These are phyloP conservation scores for Apiosordaria backusii DNA, from an alignment of 495 filamentous ascomycete species.

Conservation along the genomic window DNA sequence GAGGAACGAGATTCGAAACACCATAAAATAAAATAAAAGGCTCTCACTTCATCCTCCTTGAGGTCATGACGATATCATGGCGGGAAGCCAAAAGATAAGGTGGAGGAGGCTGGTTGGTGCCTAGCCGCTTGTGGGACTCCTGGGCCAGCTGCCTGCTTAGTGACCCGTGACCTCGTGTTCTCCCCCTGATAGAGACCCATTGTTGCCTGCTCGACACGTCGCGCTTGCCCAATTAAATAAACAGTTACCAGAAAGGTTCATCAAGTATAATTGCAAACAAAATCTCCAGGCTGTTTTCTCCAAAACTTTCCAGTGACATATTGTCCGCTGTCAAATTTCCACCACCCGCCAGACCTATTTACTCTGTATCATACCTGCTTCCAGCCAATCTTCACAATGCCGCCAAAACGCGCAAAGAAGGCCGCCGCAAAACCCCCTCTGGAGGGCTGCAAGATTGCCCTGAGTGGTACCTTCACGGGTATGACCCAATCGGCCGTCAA, in stretches of 20 bases:
- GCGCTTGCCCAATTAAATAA: conserved; percentile 17
- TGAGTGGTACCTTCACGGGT: conserved; percentile 58
- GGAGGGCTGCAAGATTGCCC: conserved; percentile 49
- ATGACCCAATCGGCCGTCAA: conserved; percentile 49
- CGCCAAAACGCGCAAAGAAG: conserved; percentile 28
- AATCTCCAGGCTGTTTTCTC: not conserved
- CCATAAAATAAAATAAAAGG: too few species aligned
- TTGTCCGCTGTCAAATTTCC: not conserved
- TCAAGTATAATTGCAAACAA: not conserved
- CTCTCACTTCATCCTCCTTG: too few species aligned
- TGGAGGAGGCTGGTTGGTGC: conserved; percentile 22
- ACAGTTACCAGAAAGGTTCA: not conserved
- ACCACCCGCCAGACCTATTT: not conserved
- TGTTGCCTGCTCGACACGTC: conserved; percentile 29
- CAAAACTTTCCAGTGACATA: not conserved
- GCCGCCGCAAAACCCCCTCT: conserved; percentile 32
- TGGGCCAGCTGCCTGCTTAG: conserved; percentile 1
- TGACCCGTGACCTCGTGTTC: conserved; percentile 22
- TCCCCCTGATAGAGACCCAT: conserved; percentile 7
- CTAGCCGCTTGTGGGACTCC: conserved; percentile 21
- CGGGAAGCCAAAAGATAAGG: too few species aligned
- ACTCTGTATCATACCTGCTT: not conserved
- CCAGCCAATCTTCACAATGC: conserved; percentile 19
- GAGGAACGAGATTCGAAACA: too few species aligned
- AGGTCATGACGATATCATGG: too few species aligned